Evolutionary conservation across 805 yeast species (phyloP).

Genomic region (Candida michaelii): DNA sequence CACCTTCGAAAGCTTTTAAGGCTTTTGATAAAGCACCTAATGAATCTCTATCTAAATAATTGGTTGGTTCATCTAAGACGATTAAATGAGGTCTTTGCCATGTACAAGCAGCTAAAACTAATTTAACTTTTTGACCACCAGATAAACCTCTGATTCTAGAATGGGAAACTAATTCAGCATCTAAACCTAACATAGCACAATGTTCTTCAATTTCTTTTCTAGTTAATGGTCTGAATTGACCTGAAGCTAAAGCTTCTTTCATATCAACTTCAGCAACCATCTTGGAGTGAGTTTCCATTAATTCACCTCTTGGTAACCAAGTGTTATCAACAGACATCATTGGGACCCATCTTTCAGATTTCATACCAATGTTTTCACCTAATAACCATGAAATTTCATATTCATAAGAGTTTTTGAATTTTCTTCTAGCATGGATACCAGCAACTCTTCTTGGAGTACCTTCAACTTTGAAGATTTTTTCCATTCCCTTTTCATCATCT

Average conservation of each 20-base stretch:
- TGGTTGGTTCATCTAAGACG: constrained; percentile 99
- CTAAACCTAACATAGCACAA: constrained; percentile 98
- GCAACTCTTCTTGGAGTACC: constrained; percentile 97
- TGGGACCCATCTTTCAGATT: constrained; percentile 99
- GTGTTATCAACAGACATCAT: constrained; percentile 99
- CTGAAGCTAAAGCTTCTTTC: constrained; percentile 99
- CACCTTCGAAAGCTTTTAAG: constrained; percentile 98
- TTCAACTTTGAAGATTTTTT: constrained; percentile 98
- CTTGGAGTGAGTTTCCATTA: constrained; percentile 92
- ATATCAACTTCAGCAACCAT: constrained; percentile 99
- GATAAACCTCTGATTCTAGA: constrained; percentile 99
- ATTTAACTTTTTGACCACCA: constrained; percentile 99
- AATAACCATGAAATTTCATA: constrained; percentile 96
- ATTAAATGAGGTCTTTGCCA: constrained; percentile 99
- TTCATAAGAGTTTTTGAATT: constrained; percentile 99
- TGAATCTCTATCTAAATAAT: constrained; percentile 98
- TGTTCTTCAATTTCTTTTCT: constrained; percentile 99
- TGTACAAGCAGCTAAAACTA: constrained; percentile 99
- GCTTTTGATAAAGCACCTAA: constrained; percentile 99
- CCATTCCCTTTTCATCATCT: constrained; percentile 96
- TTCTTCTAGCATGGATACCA: constrained; percentile 94
- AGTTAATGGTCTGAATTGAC: constrained; percentile 99
- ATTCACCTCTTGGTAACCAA: constrained; percentile 97
- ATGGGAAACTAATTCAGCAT: constrained; percentile 98
- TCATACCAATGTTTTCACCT: constrained; percentile 99